Evolutionary conservation across 805 yeast genomes (phyloP).

Genomic region (Kazachstania africana): DNA sequence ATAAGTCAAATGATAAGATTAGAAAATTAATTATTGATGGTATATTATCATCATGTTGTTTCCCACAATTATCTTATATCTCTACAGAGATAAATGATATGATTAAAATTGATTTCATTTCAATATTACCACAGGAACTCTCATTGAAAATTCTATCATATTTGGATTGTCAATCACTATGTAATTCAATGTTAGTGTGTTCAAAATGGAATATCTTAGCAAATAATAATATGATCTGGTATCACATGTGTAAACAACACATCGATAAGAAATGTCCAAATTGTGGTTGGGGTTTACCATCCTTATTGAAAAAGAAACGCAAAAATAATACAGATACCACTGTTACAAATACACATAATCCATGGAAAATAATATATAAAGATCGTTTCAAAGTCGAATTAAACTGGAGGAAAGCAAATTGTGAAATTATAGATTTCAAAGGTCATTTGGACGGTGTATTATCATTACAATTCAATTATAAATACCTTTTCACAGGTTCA

Average conservation of each 20-base stretch:
- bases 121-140: constrained; percentile 76
- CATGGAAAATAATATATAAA: constrained; percentile 91
- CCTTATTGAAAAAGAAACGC: constrained; percentile 70
- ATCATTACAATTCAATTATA: constrained; percentile 73
- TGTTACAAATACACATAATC: constrained; percentile 39
- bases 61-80: constrained; percentile 83
- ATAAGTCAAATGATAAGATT: constrained; percentile 59
- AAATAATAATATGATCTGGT: constrained; percentile 96
- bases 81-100: constrained; percentile 68
- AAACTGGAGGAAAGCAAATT: constrained; percentile 86
- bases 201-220: constrained; percentile 80
- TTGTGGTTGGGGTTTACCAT: constrained; percentile 98
- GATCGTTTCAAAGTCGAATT: constrained; percentile 86
- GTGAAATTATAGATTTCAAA: constrained; percentile 46
- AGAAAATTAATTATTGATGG: constrained; percentile 75
- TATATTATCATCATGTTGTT: constrained; percentile 78
- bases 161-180: constrained; percentile 84
- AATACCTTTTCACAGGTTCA: constrained; percentile 78
- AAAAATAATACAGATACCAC: constrained; percentile 28
- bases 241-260: constrained; percentile 96
- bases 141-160: constrained; percentile 77
- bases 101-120: constrained; percentile 79
- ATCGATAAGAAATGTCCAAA: constrained; percentile 94
- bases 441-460: constrained; percentile 89
- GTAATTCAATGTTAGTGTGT: constrained; percentile 89